Conservation (phyloP, 805 yeast species). For the Kregervanrija fluxuum region DNA sequence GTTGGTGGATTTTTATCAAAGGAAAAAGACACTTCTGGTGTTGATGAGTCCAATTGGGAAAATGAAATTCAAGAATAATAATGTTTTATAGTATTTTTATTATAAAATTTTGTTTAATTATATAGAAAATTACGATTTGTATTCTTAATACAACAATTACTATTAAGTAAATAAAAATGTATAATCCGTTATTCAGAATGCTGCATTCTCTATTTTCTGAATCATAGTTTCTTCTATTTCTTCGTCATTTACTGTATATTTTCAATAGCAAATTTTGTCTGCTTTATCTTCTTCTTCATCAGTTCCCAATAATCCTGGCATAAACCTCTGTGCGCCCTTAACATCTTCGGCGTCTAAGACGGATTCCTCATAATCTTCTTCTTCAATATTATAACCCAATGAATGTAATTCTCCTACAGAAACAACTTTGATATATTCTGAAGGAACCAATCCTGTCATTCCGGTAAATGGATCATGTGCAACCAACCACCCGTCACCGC, state of each 20-base stretch:
- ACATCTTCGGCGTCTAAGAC: conserved; percentile 23
- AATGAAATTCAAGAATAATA: conserved; percentile 30
- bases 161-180: too few species aligned
- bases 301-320: conserved; percentile 11
- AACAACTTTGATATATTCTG: conserved; percentile 71
- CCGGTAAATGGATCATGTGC: conserved; percentile 74
- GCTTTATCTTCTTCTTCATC: conserved; percentile 7
- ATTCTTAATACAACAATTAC: too few species aligned
- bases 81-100: conserved; percentile 2
- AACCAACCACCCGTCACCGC: conserved; percentile 98
- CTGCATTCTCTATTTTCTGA: not conserved
- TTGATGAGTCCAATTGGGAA: conserved; percentile 44
- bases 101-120: not conserved
- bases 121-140: too few species aligned
- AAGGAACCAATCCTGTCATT: conserved; percentile 90
- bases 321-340: conserved; percentile 21
- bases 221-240: conserved; percentile 7
- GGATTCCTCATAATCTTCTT: conserved; percentile 17
- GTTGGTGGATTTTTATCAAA: conserved; percentile 49
- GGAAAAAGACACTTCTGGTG: conserved; percentile 31
- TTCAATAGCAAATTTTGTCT: conserved; percentile 7
- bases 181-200: too few species aligned
- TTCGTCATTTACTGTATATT: conserved; percentile 1
- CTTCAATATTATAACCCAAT: conserved; percentile 5
- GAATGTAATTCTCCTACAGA: conserved; percentile 19